Percentiles rank a stretch among this genome's conserved stretches.
These are phyloP conservation scores for Talaromyces funiculosus DNA, from an alignment of 2,329 filamentous ascomycete genomes.

Conservation along the genomic window DNA sequence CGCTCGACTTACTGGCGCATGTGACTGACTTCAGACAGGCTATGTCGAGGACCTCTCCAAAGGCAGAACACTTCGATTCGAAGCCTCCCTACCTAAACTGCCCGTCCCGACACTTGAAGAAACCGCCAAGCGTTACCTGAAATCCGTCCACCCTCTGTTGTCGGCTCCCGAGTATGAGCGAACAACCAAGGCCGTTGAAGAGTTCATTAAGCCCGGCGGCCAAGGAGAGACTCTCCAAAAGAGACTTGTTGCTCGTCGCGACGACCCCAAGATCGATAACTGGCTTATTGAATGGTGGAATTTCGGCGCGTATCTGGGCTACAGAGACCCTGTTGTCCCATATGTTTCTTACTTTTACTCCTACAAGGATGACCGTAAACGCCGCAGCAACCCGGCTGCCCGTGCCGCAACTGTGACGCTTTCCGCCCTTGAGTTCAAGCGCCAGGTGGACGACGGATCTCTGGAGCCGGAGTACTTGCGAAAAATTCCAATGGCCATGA, in stretches of 20 bases:
- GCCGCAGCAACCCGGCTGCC: constrained; percentile 84
- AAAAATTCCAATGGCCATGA: constrained; percentile 95
- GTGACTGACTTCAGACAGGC: constrained; percentile 36
- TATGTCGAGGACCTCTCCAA: constrained; percentile 61
- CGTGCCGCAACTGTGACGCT: constrained; percentile 86
- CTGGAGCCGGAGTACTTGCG: constrained; percentile 99
- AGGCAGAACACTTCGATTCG: constrained; percentile 60
- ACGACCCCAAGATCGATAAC: constrained; percentile 77
- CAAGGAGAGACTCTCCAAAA: constrained; percentile 80
- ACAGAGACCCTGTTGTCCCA: constrained; percentile 91
- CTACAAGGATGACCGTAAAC: constrained; percentile 83
- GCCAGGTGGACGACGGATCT: constrained; percentile 72
- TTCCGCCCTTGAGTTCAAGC: constrained; percentile 87
- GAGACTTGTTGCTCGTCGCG: constrained; percentile 71
- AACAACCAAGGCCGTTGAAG: constrained; percentile 74
- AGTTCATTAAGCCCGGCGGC: constrained; percentile 83
- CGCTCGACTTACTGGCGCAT: background rate
- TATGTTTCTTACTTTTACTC: constrained; percentile 99
- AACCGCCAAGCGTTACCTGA: constrained; percentile 59
- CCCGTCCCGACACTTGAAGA: constrained; percentile 61
- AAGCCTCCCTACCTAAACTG: constrained; percentile 58
- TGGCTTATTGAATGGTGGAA: constrained; percentile 99
- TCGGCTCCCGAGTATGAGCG: constrained; percentile 53
- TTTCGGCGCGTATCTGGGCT: constrained; percentile 81
- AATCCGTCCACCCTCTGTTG: constrained; percentile 60